Conservation (phyloP, 495 filamentous ascomycete species). For the Penicillium egyptiacum region DNA sequence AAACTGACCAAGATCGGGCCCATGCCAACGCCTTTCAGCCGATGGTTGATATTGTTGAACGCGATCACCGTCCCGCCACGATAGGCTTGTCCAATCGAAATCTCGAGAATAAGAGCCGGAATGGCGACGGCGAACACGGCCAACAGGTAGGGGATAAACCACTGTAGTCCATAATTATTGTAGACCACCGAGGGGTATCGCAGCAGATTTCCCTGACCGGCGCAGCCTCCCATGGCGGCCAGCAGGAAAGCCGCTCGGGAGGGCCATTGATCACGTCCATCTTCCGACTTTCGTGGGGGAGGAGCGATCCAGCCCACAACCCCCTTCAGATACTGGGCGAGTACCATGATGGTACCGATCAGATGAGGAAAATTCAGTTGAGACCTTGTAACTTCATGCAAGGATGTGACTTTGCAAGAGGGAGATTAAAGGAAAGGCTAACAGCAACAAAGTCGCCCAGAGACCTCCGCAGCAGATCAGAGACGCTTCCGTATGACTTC, state of each 20-base stretch:
- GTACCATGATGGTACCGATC: slow-evolving; percentile 4
- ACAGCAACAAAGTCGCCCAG: not conserved
- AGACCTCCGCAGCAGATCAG: not conserved
- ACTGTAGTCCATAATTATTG: slow-evolving; percentile 29
- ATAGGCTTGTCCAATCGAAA: slow-evolving; percentile 43
- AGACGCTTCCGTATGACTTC: not conserved
- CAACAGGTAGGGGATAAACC: slow-evolving; percentile 37
- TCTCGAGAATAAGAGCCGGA: slow-evolving; percentile 46
- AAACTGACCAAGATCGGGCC: slow-evolving; percentile 36
- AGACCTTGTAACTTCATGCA: not conserved
- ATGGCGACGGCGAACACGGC: slow-evolving; percentile 44
- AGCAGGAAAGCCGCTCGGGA: slow-evolving; percentile 27
- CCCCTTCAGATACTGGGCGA: slow-evolving; percentile 19
- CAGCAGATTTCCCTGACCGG: slow-evolving; percentile 29
- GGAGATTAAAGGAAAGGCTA: not conserved
- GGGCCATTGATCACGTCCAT: slow-evolving; percentile 31
- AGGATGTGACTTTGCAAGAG: not conserved
- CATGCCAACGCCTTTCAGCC: slow-evolving; percentile 39
- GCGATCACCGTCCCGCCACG: slow-evolving; percentile 40
- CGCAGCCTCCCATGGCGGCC: slow-evolving; percentile 30
- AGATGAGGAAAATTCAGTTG: not conserved
- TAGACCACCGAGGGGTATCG: slow-evolving; percentile 31
- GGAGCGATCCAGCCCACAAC: slow-evolving; percentile 23
- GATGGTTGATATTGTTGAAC: slow-evolving; percentile 39
- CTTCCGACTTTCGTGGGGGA: slow-evolving; percentile 26